Conservation (phyloP, 208 protist genomes). For the Trypanosoma caninum region DNA sequence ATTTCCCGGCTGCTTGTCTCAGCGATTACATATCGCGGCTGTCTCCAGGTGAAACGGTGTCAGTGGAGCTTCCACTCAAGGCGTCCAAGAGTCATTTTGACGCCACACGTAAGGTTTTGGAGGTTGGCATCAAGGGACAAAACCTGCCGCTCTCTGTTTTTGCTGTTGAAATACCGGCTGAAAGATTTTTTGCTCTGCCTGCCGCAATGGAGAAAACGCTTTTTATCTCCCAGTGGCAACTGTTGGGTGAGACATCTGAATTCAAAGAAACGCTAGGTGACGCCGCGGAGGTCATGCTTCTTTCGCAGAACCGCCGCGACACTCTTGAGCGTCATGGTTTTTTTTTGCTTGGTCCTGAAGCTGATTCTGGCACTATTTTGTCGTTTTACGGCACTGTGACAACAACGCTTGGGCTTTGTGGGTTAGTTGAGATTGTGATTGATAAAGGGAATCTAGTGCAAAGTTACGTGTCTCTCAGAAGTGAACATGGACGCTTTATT, state of each 20-base stretch:
- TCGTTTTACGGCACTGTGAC: constrained; percentile 10
- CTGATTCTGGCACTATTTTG: constrained; percentile 4
- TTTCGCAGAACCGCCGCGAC: neutral
- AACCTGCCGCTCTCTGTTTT: constrained; percentile 20
- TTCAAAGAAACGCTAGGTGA: constrained; percentile 8
- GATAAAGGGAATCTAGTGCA: neutral
- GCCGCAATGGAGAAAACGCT: constrained; percentile 6
- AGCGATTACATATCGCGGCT: constrained; percentile 8
- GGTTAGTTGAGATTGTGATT: constrained; percentile 21
- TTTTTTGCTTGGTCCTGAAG: constrained; percentile 10
- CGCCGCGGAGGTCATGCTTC: constrained; percentile 6
- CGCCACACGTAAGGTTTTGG: neutral
- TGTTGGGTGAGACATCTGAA: constrained; percentile 7
- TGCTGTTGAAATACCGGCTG: constrained; percentile 10
- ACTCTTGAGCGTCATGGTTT: constrained; percentile 12
- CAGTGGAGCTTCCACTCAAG: constrained; percentile 12
- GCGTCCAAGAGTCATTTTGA: constrained; percentile 21
- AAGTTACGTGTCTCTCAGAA: constrained; percentile 23
- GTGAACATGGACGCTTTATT: constrained; percentile 9
- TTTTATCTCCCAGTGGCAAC: constrained; percentile 18
- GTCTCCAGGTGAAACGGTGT: constrained; percentile 7
- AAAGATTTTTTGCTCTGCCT: constrained; percentile 6
- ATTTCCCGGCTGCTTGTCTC: constrained; percentile 6
- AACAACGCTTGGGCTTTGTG: constrained; percentile 14
- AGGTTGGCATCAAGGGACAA: constrained; percentile 20